Percentiles rank a stretch among this genome's conserved stretches.
These are phyloP conservation scores for Pythium utonaiense DNA, from an alignment of 352 stramenopile genomes.

Conservation along the genomic window DNA sequence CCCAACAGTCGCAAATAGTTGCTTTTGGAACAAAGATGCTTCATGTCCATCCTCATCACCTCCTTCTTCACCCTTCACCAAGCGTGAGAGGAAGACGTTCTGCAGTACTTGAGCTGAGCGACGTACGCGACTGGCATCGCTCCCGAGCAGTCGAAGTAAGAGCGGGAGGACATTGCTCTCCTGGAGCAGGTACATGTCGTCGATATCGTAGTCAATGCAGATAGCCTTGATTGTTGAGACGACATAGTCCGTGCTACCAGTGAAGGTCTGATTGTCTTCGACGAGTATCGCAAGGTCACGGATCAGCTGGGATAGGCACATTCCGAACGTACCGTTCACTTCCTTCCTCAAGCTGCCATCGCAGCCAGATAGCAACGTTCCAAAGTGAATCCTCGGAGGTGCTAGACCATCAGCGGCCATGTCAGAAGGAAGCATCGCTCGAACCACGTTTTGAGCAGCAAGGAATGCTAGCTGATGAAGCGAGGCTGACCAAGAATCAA, in stretches of 20 bases:
- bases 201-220: slow-evolving; percentile 69
- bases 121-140: slow-evolving; percentile 35
- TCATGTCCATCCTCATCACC: slow-evolving; percentile 28
- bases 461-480: slow-evolving; percentile 38
- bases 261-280: slow-evolving; percentile 10
- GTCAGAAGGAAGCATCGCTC: background rate
- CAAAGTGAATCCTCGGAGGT: slow-evolving; percentile 45
- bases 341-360: slow-evolving; percentile 37
- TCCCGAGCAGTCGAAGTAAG: slow-evolving; percentile 52
- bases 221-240: slow-evolving; percentile 50
- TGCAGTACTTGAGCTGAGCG: slow-evolving; percentile 49
- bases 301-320: slow-evolving; percentile 36
- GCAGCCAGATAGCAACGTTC: slow-evolving; percentile 48
- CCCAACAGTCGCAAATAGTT: slow-evolving; percentile 62
- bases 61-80: slow-evolving; percentile 32
- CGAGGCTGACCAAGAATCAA: slow-evolving; percentile 43
- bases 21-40: slow-evolving; percentile 53
- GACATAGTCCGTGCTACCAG: slow-evolving; percentile 18
- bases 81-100: slow-evolving; percentile 56
- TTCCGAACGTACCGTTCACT: slow-evolving; percentile 48
- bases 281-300: slow-evolving; percentile 1
- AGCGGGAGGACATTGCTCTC: slow-evolving; percentile 55
- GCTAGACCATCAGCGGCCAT: slow-evolving; percentile 17
- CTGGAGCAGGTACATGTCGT: slow-evolving; percentile 68
- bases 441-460: slow-evolving; percentile 22